Base-by-base conservation (phyloP, 805 yeast genomes). In the Blastobotrys chiropterorum region DNA sequence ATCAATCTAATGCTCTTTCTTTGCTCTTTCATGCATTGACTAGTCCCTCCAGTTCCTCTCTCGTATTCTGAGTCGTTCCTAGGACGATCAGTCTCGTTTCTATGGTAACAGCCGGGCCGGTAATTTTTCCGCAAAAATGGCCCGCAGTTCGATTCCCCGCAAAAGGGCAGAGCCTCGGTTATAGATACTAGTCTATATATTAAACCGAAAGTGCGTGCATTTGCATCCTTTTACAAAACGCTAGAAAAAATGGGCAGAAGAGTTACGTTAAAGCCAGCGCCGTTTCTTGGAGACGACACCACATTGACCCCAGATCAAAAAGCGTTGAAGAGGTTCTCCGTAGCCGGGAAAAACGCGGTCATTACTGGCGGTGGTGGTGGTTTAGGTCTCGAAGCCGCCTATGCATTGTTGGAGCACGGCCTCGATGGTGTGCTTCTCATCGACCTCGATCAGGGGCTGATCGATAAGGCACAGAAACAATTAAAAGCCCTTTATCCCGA, bases 311-410 rank as follows among this genome's bases (percentile, higher is more conserved):
- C 53, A 21, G 42, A 39, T 19, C 22, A 40, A 26, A 50, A 50
- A 31, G 53, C 53, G 8, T 8, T 21, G 46, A 30, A n/a, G 16
- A 21, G 53, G 17, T 50, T 50, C 39, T 38, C 47, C n/a, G 44
- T 50, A 20, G 41, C 26, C 13, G 53, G 48, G 2, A 45, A 46
- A 38, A 38, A 38, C 15, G 53, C 48, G 7, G 53, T 46, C 4
- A 46, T 51, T 19, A 51, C 54, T 34, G 54, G 54, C 15, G 54
- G 54, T 2, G 50, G 47, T 31, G 31, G 54, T 6, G 54, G 54
- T 14, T 11, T 51, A 16, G 54, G 51, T 17, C 45, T 51, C 14
- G 51, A 51, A 19, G 41, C 51, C 2, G 51, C 54, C 16, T 51
- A 31, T 31, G 51, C 48, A 16, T 31, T 41, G 17, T 26, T 51